Evolutionary conservation across 2,329 filamentous ascomycete genomes (phyloP), one percentile per base, ranked within the genome.

Genomic region (Monilinia aucupariae): DNA sequence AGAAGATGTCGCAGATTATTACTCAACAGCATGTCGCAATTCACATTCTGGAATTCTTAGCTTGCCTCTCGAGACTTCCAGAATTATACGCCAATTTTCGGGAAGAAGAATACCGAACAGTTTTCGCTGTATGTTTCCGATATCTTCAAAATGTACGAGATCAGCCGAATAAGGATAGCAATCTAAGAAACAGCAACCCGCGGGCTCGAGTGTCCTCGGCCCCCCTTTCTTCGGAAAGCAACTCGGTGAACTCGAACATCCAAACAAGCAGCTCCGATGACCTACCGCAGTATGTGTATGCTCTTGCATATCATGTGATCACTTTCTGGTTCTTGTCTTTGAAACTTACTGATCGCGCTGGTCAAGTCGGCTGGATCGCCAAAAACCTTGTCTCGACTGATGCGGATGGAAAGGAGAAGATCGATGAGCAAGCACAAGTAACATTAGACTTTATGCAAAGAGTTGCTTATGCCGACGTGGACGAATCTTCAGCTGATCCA

Each of bases 281-380:
- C 68, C 80, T 96, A 56, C 92, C 92, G 5, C 90, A 94, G 75
- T 99, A 99, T 74, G 91, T 99, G 32, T 94, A 96, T 74, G 90
- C 92, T 1, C 79, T 97, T 59, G 93, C 93, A 10, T 96, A 96
- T 73, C 92, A 97, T 74, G 91, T 96, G 69, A 92, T 99, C 68
- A 89, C 92, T 1, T 97, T 96, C 73, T 99, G 94, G 94, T 99
- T 97, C 74, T 81, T 99, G 69, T 90, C 92, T 0, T 75, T 99
- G 69, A 93, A 91, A 71, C 82, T 96, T 59, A 85, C 88, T 45
- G 92, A 97, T 73, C 87, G 94, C 58, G 85, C 88, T 41, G 90
- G 85, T 65, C 88, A 96, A 68, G 92, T 97, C 59, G 86, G 86
- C 34, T 96, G 91, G 90, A 96, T 99, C 67, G 88, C 90, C 13